Evolutionary conservation across 371 early-diverging fungal species (phyloP).

Genomic region (Apophysomyces elegans): DNA sequence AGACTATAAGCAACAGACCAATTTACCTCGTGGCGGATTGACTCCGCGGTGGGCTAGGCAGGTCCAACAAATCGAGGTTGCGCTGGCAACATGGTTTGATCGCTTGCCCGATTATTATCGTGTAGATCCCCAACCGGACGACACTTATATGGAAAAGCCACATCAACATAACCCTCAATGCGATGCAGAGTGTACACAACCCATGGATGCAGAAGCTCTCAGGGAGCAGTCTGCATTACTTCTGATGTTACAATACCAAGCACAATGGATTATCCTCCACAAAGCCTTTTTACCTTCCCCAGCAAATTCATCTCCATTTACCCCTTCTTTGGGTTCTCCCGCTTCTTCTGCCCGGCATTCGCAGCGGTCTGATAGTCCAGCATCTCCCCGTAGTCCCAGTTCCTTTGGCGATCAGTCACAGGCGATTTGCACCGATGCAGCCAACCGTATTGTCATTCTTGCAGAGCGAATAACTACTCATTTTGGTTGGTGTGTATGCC

Average conservation of each 20-base stretch:
- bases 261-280: slow-evolving; percentile 50
- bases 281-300: slow-evolving; percentile 40
- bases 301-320: slow-evolving; percentile 19
- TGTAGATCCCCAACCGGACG: slow-evolving; percentile 32
- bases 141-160: neutral
- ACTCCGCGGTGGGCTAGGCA: slow-evolving; percentile 34
- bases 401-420: slow-evolving; percentile 36
- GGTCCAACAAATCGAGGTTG: slow-evolving; percentile 39
- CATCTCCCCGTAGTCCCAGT: slow-evolving; percentile 17
- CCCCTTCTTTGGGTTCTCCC: slow-evolving; percentile 21
- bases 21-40: slow-evolving; percentile 21
- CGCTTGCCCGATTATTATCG: slow-evolving; percentile 40
- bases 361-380: slow-evolving; percentile 13
- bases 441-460: slow-evolving; percentile 44
- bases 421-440: slow-evolving; percentile 49
- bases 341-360: neutral
- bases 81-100: slow-evolving; percentile 43
- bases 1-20: slow-evolving; percentile 34
- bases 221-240: slow-evolving; percentile 38
- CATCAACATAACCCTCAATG: neutral
- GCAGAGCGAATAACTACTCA: slow-evolving; percentile 37
- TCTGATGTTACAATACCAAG: slow-evolving; percentile 51
- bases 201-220: slow-evolving; percentile 27
- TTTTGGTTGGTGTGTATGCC: slow-evolving; percentile 53
- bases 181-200: slow-evolving; percentile 8